phyloP scores from a whole-genome alignment of 2,329 filamentous ascomycete genomes.

The Stenocarpella maydis region DNA sequence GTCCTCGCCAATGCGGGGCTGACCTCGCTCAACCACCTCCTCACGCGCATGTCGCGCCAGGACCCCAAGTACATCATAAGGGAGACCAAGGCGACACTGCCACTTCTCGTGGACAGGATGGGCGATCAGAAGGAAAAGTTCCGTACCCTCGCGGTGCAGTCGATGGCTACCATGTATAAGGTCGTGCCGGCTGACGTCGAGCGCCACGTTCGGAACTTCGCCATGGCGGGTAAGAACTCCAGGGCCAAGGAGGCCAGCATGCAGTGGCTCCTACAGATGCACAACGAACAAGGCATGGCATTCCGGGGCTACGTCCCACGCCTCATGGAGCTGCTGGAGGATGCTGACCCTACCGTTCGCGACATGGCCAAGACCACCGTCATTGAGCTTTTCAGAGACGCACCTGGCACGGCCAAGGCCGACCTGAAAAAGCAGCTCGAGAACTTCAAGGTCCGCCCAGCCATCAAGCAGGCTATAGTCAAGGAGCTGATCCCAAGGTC shows the following conservation, averaged over 20 bases:
- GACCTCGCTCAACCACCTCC: constrained; percentile 84
- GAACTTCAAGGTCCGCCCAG: constrained; percentile 83
- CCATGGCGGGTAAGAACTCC: constrained; percentile 81
- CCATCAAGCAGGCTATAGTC: constrained; percentile 84
- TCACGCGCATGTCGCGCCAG: constrained; percentile 86
- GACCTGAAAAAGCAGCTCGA: constrained; percentile 89
- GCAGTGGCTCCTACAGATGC: constrained; percentile 88
- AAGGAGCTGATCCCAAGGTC: constrained; percentile 70
- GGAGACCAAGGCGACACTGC: constrained; percentile 75
- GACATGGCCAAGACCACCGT: constrained; percentile 84
- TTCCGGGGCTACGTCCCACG: constrained; percentile 85
- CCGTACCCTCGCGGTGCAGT: constrained; percentile 75
- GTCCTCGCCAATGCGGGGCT: constrained; percentile 84
- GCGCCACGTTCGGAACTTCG: constrained; percentile 77
- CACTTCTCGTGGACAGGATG: constrained; percentile 82
- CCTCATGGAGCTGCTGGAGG: constrained; percentile 87
- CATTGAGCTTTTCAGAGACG: constrained; percentile 85
- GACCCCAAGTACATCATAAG: constrained; percentile 77
- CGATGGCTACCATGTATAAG: constrained; percentile 79
- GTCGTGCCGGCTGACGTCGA: constrained; percentile 79
- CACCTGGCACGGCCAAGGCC: constrained; percentile 83
- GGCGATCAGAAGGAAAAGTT: constrained; percentile 90
- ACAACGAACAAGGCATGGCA: constrained; percentile 78
- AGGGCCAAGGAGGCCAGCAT: constrained; percentile 86
- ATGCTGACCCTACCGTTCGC: constrained; percentile 87